Percentiles rank a stretch among this genome's conserved stretches.
phyloP scores from a whole-genome alignment of 2,329 filamentous ascomycete genomes.

The Ophiostoma sp. region DNA sequence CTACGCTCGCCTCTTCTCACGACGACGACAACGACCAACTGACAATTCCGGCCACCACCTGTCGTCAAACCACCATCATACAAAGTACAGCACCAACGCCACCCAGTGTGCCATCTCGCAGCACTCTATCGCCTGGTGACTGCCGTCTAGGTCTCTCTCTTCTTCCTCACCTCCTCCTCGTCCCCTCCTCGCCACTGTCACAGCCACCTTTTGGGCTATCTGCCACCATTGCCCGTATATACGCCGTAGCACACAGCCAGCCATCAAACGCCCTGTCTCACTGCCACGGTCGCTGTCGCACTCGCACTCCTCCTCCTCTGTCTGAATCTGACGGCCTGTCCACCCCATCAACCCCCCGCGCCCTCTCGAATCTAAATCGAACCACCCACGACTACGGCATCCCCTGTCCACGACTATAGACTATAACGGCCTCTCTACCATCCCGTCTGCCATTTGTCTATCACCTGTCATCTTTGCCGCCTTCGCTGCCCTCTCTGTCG shows the following conservation, averaged over 20 bases:
- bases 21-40: not conserved
- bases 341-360: not conserved
- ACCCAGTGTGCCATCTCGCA: not conserved
- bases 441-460: not conserved
- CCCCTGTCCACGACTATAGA: not conserved
- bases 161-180: not conserved
- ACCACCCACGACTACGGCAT: slow-evolving; percentile 1
- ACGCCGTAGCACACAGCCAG: not conserved
- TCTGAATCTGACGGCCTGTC: not conserved
- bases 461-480: not conserved
- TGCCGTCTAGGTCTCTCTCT: not conserved
- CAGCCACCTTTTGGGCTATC: not conserved
- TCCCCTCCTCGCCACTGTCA: not conserved
- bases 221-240: not conserved
- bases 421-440: not conserved
- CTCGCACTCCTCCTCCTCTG: not conserved
- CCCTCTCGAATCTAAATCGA: not conserved
- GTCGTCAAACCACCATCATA: not conserved
- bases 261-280: not conserved
- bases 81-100: not conserved
- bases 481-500: not conserved
- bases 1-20: not conserved
- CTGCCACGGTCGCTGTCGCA: not conserved
- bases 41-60: not conserved
- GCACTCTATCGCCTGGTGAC: not conserved